Evolutionary conservation across 2,329 filamentous ascomycete species (phyloP), one percentile per base, ranked within the genome.

Genomic region (Canariomyces notabilis): DNA sequence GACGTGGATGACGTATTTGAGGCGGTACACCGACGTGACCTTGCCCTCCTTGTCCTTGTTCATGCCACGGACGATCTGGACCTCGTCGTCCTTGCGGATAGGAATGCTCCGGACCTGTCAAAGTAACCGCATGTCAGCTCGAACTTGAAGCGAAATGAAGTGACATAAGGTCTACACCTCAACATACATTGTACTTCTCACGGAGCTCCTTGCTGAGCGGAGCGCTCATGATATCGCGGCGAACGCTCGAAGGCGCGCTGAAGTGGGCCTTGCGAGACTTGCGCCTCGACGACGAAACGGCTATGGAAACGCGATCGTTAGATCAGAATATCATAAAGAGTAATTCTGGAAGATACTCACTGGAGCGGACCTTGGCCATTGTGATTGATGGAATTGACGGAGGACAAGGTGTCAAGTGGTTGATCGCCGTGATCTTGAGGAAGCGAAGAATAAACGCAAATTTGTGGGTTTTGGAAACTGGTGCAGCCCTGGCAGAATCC

Each of bases 251-350:
- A 63, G 90, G 89, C 61, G 93, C 93, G 71, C 80, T 78, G 83
- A 95, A 98, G 82, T 98, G 91, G 71, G 89, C 87, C 82, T 95
- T 95, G 76, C 93, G 89, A 77, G 89, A 93, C 89, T 98, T 98
- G 79, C 91, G 86, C 77, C 91, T 84, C 69, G 89, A 95, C 74
- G 87, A 88, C 73, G 79, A 71, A 67, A 89, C 67, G 64, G n/a
- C n/a, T 70, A 81, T 85, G 58, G 39, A 33, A 53, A 38, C 34
- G 19, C 33, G 18, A 46, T 46, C 33, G 55, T 61, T 49, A 64
- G 51, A 42, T 53, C 23, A 15, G n/a, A 8, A 16, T 2, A 1
- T 16, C 23, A 9, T 15, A 6, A 14, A 19, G 32, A 20, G 5
- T 31, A 29, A 29, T 8, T 12, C 4, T 5, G 14, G 29, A 2